Evolutionary conservation across 2,329 filamentous ascomycete species (phyloP), one percentile per base, ranked within the genome.

Genomic region (Fusarium keratoplasticum): DNA sequence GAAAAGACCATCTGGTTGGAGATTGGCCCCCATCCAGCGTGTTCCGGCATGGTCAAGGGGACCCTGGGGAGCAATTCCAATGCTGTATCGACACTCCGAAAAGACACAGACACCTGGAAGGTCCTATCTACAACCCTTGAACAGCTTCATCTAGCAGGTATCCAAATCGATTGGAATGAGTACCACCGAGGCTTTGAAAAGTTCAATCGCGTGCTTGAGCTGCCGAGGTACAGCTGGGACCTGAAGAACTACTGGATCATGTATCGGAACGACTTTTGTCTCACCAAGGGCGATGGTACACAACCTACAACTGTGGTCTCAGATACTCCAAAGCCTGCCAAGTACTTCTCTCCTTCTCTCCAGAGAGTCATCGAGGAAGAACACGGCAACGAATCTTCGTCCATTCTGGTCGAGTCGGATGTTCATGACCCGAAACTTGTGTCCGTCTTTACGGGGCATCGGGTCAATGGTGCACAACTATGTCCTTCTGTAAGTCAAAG

Each of bases 221-320:
- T 95, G 1, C 93, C 93, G 0, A 88, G 88, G 2, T 95, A 95
- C 80, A 87, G 87, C 0, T 95, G 93, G 83, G 91, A 95, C 76
- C 85, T 90, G 76, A 94, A 94, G 85, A 92, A 89, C 73, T 94
- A 95, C 80, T 91, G 89, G 89, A 85, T 90, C 47, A 85, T 87
- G 76, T 91, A 90, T 78, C 82, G 87, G 71, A 92, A 93, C 70
- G 91, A 95, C 81, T 95, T 92, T 90, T 89, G 87, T 25, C 84
- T 95, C 40, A 90, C 88, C 70, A 95, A 95, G 85, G 50, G 89
- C 89, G 66, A 85, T 16, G 38, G 64, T 5, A n/a, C 42, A 16
- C 69, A 71, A 13, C 14, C 33, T 11, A 1, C 52, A 5, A 6
- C 44, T 6, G 2, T 42, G 5, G 22, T 8, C 10, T 13, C 31